These are phyloP conservation scores for Aspergillus campestris DNA, from an alignment of 495 filamentous ascomycete genomes.

Conservation along the genomic window DNA sequence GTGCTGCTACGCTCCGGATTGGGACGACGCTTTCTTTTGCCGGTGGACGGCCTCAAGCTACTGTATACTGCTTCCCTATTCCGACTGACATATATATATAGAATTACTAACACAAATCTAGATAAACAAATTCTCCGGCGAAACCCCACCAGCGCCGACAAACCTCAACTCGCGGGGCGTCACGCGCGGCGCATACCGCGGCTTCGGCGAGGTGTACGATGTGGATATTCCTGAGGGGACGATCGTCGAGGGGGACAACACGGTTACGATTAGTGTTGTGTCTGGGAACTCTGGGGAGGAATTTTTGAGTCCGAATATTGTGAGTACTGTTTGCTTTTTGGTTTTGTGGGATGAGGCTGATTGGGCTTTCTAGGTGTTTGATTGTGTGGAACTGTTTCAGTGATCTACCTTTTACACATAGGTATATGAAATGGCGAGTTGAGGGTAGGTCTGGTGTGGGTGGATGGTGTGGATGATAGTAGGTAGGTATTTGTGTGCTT, in stretches of 20 bases:
- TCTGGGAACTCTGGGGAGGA: constrained; percentile 48
- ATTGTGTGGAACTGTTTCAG: constrained; percentile 46
- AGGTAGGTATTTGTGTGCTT: no score
- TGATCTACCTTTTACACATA: no score
- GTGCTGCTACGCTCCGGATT: constrained; percentile 50
- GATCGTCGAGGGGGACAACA: constrained; percentile 51
- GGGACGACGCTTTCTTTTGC: constrained; percentile 57
- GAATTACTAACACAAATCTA: background rate
- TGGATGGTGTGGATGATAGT: no score
- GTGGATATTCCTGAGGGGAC: constrained; percentile 45
- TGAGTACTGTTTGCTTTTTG: constrained; percentile 24
- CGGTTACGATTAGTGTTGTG: constrained; percentile 49
- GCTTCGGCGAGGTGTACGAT: constrained; percentile 52
- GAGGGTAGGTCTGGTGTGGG: no score
- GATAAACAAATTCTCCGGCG: constrained; percentile 43
- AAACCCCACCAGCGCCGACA: constrained; percentile 44
- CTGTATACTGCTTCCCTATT: constrained; percentile 2
- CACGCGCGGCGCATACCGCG: constrained; percentile 56
- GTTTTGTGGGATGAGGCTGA: background rate
- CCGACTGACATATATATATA: background rate
- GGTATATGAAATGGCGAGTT: no score
- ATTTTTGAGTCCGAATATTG: constrained; percentile 53
- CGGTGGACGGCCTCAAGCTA: constrained; percentile 31
- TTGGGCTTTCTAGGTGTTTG: constrained; percentile 39
- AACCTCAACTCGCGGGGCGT: constrained; percentile 59